These are phyloP conservation scores for Ogataea populi-albae DNA, from an alignment of 805 yeast species.

Conservation along the genomic window DNA sequence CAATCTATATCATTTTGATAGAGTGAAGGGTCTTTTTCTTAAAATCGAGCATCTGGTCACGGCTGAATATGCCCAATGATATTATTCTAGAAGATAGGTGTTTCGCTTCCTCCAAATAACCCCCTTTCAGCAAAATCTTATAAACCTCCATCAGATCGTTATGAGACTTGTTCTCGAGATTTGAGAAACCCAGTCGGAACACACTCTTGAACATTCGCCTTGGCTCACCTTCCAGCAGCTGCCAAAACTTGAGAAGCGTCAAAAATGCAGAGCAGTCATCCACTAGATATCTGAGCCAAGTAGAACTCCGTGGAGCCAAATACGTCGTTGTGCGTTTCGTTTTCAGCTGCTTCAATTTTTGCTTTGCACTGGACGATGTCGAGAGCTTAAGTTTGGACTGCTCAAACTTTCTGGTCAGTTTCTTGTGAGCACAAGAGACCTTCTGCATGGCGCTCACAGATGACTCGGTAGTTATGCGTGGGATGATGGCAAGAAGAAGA, in stretches of 20 bases:
- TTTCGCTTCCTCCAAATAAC: slow-evolving; percentile 8
- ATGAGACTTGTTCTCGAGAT: neutral
- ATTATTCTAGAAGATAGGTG: slow-evolving; percentile 3
- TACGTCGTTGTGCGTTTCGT: neutral
- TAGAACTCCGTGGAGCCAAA: slow-evolving; percentile 3
- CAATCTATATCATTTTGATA: too few species aligned
- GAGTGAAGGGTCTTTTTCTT: neutral
- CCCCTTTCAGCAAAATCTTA: slow-evolving; percentile 9
- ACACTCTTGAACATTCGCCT: slow-evolving; percentile 1
- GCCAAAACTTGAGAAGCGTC: slow-evolving; percentile 10
- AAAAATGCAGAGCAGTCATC: slow-evolving; percentile 5
- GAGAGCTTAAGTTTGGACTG: neutral
- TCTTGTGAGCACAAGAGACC: slow-evolving; percentile 4
- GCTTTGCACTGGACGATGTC: neutral
- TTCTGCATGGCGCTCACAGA: slow-evolving; percentile 3
- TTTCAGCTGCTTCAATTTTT: neutral
- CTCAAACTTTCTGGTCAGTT: slow-evolving; percentile 5
- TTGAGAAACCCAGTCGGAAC: slow-evolving; percentile 1
- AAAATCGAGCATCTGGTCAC: slow-evolving; percentile 1
- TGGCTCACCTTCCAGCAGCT: slow-evolving; percentile 3
- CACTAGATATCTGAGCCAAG: slow-evolving; percentile 8
- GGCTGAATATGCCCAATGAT: neutral
- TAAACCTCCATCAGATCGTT: slow-evolving; percentile 8
- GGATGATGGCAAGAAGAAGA: slow-evolving; percentile 12
- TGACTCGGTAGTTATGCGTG: neutral